Evolutionary conservation across 371 early-diverging fungal species (phyloP), one percentile per base, ranked within the genome.

Genomic region (Conidiobolus coronatus): DNA sequence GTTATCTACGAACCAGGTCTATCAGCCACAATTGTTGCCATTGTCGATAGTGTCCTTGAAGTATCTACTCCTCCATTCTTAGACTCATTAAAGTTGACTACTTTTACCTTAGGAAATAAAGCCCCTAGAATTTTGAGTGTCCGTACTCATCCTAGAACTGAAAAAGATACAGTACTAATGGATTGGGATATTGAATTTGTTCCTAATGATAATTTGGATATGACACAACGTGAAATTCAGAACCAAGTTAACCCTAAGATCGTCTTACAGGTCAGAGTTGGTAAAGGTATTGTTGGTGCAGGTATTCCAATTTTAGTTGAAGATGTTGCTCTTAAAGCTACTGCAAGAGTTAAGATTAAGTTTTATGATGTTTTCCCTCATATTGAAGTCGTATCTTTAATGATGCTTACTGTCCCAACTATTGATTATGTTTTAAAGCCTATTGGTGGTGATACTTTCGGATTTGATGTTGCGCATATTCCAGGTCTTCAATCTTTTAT

Each of bases 61-160:
- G 75, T 83, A 38, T 76, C 73, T 45, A 75, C 80, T 33, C 93
- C 96, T 0, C 69, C 74, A 1, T 89, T 95, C 61, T 59, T 95
- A 45, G 90, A 89, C 52, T 81, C 84, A 15, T 66, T 98, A 35
- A 66, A 75, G 15, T 68, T 99, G 19, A 78, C 91, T 5, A 80
- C 83, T 17, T 93, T 99, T 58, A 96, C 96, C 1, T 68, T 98
- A 50, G 99, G 99, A n/a, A 87, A 90, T n/a, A 83, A 83, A 53
- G 78, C 97, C 12, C 94, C 97, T 20, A 69, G 86, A 1, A 73
- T 99, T 19, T 86, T 91, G 42, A 67, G 71, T 18, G 79, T 98
- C 40, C 72, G 75, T 51, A 73, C 81, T 0, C 84, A 74, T 51
- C 70, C 78, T 35, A 68, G 76, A 38, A 73, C 79, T 39, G 76